Base-by-base conservation (phyloP, 2,329 filamentous ascomycete species). In the Blastomyces gilchristii region DNA sequence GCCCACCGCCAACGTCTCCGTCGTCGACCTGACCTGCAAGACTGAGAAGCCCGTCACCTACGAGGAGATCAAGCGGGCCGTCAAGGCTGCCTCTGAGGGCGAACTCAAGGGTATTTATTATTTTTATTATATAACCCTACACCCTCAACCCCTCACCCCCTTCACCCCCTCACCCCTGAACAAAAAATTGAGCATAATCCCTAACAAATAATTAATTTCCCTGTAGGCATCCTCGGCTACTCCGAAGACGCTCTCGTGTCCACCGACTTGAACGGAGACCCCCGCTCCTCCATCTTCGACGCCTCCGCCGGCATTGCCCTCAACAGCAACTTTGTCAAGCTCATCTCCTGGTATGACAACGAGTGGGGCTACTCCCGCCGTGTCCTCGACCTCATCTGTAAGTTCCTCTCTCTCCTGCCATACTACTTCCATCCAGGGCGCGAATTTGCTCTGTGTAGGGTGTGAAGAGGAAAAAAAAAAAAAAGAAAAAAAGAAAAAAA, bases 331-430 rank as follows among this genome's bases (percentile, higher is more conserved):
- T 97, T 97, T 79, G 87, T 96, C 85, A 99, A 99, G 89, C 86
- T 99, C 67, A 89, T 97, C 78, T 87, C 87, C 74, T 97, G 93
- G 94, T 96, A 96, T 82, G 91, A 96, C 85, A 97, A 97, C 85
- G 93, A 97, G 87, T 97, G 92, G 91, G 94, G 92, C 76, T 97
- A 99, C 89, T 95, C 90, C 80, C 92, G 92, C 83, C 94, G 89
- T 86, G 89, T 92, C 74, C 82, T 92, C 71, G 89, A 94, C 81
- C 88, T 94, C 73, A 76, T 79, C 68, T 66, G 76, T 78, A 74
- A 74, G 75, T 72, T 52, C 61, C 8, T 11, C 5, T 12, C 16
- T 16, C 16, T 11, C n/a, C 43, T 64, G 60, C 63, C 64, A 39
- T 60, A 22, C 28, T 22, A 22, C 43, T 25, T 6, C 18, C 41